phyloP scores from a whole-genome alignment of 345 rosid genomes.

The Combretum micranthum region DNA sequence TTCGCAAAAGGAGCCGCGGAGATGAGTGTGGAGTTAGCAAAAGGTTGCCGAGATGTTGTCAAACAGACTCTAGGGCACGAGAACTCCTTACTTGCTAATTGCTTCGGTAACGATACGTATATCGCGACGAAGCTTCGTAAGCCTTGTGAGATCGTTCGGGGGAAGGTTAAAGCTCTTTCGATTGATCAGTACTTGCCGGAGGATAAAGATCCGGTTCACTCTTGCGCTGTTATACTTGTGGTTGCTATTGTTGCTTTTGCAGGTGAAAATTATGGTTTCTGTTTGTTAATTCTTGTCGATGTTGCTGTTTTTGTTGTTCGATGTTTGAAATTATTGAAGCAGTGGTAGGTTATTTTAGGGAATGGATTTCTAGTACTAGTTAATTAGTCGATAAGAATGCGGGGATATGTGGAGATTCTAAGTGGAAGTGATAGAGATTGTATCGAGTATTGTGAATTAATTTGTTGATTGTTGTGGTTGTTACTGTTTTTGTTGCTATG shows the following conservation, averaged over 20 bases:
- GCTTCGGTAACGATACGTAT: slow-evolving; percentile 34
- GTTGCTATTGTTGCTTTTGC: slow-evolving; percentile 50
- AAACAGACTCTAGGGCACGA: slow-evolving; percentile 46
- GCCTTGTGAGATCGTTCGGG: slow-evolving; percentile 17
- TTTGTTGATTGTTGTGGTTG: too few relatives aligned
- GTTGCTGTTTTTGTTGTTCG: not conserved
- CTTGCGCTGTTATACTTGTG: slow-evolving; percentile 42
- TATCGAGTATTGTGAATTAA: too few relatives aligned
- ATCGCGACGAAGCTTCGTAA: slow-evolving; percentile 25
- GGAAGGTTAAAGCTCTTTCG: slow-evolving; percentile 23
- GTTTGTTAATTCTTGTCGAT: not conserved
- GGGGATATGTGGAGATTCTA: too few relatives aligned
- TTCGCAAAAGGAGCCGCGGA: slow-evolving; percentile 45
- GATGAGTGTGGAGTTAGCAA: slow-evolving; percentile 49
- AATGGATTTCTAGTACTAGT: too few relatives aligned
- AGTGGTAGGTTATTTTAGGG: too few relatives aligned
- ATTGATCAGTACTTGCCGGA: slow-evolving; percentile 49
- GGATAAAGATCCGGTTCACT: slow-evolving; percentile 56
- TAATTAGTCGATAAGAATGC: too few relatives aligned
- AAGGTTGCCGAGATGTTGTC: slow-evolving; percentile 57
- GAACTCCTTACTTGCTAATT: slow-evolving; percentile 39
- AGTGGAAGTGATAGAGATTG: too few relatives aligned
- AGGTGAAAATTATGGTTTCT: slow-evolving; percentile 17
- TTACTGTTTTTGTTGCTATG: too few relatives aligned
- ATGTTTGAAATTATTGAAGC: too few relatives aligned